These are phyloP conservation scores for Rhynchosporium agropyri DNA, from an alignment of 2,329 filamentous ascomycete species.

Conservation along the genomic window DNA sequence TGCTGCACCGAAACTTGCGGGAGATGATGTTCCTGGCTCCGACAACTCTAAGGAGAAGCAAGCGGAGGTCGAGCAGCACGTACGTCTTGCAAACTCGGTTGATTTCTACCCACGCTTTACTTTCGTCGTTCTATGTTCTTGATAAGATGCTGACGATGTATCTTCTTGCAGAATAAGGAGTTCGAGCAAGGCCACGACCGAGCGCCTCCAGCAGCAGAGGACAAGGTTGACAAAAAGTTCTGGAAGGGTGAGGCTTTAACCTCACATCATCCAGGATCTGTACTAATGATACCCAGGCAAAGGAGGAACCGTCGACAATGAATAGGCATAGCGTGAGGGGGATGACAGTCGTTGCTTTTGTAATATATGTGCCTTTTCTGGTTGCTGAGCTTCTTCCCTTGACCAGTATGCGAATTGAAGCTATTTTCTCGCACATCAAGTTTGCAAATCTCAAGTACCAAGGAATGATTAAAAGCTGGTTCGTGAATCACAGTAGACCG, in stretches of 20 bases:
- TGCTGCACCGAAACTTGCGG: conserved; percentile 28
- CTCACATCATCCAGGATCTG: not conserved
- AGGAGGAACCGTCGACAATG: conserved; percentile 27
- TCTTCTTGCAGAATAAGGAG: conserved; percentile 49
- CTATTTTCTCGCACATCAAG: too few species aligned
- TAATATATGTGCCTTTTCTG: not conserved
- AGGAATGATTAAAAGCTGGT: too few species aligned
- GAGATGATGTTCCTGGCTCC: conserved; percentile 30
- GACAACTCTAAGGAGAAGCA: conserved; percentile 50
- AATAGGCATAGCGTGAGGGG: conserved; percentile 1
- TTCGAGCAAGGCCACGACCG: conserved; percentile 58
- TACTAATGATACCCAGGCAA: conserved; percentile 27
- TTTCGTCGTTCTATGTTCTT: not conserved
- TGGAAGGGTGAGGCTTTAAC: conserved; percentile 48
- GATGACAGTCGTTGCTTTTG: not conserved
- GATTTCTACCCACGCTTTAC: not conserved
- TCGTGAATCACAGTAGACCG: not conserved
- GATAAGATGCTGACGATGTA: not conserved
- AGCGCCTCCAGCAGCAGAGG: conserved; percentile 46
- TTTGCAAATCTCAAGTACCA: too few species aligned
- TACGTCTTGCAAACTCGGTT: conserved; percentile 6
- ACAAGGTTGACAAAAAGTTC: conserved; percentile 59
- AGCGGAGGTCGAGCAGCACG: conserved; percentile 58
- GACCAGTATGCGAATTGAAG: too few species aligned
- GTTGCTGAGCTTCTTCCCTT: not conserved